Conservation (phyloP, 2,329 filamentous ascomycete species). For the Cadophora luteo-olivacea region DNA sequence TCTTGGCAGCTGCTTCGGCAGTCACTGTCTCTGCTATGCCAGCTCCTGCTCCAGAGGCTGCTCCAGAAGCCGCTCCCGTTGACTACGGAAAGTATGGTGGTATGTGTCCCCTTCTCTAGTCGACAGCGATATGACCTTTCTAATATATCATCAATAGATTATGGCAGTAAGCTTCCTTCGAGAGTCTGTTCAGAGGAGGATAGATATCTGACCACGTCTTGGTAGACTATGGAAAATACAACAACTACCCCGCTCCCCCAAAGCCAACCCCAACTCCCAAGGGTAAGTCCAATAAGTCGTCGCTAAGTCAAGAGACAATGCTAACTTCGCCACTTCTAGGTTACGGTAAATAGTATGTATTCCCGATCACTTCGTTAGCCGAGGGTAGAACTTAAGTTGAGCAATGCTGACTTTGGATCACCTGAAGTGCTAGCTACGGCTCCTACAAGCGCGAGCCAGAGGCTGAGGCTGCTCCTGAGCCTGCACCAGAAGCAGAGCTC, state of each 20-base stretch:
- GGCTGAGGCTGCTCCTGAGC: conserved; percentile 16
- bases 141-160: conserved; percentile 9
- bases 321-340: neutral
- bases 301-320: neutral
- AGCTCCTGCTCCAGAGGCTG: conserved; percentile 22
- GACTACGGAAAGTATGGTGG: conserved; percentile 30
- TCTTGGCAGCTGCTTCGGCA: conserved; percentile 32
- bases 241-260: conserved; percentile 11
- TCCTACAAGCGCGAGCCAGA: conserved; percentile 23
- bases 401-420: neutral
- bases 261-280: neutral
- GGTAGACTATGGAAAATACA: conserved; percentile 28
- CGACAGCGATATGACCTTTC: neutral
- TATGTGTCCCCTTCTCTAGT: neutral
- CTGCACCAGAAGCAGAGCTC: conserved; percentile 12
- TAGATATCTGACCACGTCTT: neutral
- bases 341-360: neutral
- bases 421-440: conserved; percentile 20
- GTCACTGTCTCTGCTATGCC: conserved; percentile 30
- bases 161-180: conserved; percentile 16
- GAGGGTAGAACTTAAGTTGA: neutral
- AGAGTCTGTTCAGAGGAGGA: neutral
- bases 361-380: neutral
- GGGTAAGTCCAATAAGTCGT: neutral
- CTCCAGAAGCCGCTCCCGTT: conserved; percentile 16